phyloP scores from a whole-genome alignment of 2,329 filamentous ascomycete genomes.

The Aureobasidium sp. region DNA sequence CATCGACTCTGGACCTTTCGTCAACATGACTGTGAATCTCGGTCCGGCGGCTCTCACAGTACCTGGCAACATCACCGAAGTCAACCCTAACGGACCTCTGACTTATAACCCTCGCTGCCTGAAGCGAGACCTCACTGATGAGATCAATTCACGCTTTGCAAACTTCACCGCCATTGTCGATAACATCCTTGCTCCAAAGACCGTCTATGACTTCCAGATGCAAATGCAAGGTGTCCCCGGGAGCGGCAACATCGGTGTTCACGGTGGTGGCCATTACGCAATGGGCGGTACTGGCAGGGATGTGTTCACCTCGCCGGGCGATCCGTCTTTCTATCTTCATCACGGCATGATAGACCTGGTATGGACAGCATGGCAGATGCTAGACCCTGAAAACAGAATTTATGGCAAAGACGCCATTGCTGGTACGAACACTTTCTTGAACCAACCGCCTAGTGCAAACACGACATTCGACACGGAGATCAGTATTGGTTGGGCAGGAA shows the following conservation, averaged over 20 bases:
- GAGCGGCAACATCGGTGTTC: slow-evolving; percentile 36
- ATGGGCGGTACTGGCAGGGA: slow-evolving; percentile 50
- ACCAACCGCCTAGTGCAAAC: slow-evolving; percentile 45
- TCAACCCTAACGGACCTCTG: slow-evolving; percentile 35
- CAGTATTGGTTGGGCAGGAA: slow-evolving; percentile 43
- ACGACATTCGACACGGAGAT: slow-evolving; percentile 47
- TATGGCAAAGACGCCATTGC: slow-evolving; percentile 34
- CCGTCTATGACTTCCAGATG: slow-evolving; percentile 29
- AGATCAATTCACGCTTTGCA: slow-evolving; percentile 23
- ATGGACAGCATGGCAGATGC: slow-evolving; percentile 59
- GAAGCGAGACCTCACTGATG: slow-evolving; percentile 38
- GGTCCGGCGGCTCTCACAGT: slow-evolving; percentile 53
- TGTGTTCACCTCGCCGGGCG: slow-evolving; percentile 48
- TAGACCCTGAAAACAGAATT: slow-evolving; percentile 38
- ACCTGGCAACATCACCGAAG: too few relatives aligned
- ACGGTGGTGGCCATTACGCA: slow-evolving; percentile 53
- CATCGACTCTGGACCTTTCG: slow-evolving; percentile 56
- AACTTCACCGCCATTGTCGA: slow-evolving; percentile 26
- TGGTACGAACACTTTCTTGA: slow-evolving; percentile 50
- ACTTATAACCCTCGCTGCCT: slow-evolving; percentile 40
- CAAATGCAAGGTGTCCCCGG: slow-evolving; percentile 31
- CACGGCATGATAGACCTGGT: slow-evolving; percentile 54
- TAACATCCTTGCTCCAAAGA: slow-evolving; percentile 26
- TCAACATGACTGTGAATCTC: slow-evolving; percentile 48
- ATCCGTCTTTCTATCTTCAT: slow-evolving; percentile 55